Percentiles rank a stretch among this genome's conserved stretches.
Conservation (phyloP, 2,329 filamentous ascomycete genomes). For the Epichloe elymi region DNA sequence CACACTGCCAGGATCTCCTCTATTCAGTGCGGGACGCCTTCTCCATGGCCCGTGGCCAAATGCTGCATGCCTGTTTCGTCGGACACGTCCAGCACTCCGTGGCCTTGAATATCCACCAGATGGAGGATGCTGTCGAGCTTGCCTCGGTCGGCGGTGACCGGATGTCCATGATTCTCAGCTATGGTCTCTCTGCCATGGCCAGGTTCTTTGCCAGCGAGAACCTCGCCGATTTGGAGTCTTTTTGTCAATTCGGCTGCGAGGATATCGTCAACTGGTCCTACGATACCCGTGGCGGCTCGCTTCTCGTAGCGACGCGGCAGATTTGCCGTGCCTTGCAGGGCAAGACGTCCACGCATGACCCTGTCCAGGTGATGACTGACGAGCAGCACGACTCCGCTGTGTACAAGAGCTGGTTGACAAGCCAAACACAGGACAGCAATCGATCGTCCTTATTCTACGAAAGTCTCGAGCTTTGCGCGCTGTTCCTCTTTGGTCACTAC, state of each 20-base stretch:
- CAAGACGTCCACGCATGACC: constrained; percentile 45
- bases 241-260: constrained; percentile 58
- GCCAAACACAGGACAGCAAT: constrained; percentile 42
- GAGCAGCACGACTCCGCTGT: constrained; percentile 45
- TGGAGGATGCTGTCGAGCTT: constrained; percentile 54
- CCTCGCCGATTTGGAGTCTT: constrained; percentile 54
- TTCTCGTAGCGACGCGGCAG: constrained; percentile 55
- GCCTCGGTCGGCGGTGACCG: constrained; percentile 56
- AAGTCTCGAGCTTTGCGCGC: constrained; percentile 47
- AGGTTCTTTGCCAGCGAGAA: constrained; percentile 60
- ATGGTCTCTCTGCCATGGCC: constrained; percentile 52
- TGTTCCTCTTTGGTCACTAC: constrained; percentile 52
- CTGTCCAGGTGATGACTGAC: constrained; percentile 51
- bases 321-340: constrained; percentile 58
- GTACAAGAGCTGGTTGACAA: constrained; percentile 47
- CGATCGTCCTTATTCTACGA: constrained; percentile 57
- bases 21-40: constrained; percentile 50
- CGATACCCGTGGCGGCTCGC: constrained; percentile 57
- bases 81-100: constrained; percentile 57
- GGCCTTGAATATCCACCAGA: constrained; percentile 39
- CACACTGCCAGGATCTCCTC: constrained; percentile 49
- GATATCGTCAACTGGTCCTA: constrained; percentile 60
- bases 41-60: constrained; percentile 54
- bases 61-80: constrained; percentile 55
- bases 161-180: constrained; percentile 57